Evolutionary conservation across 2,329 filamentous ascomycete species (phyloP).

Genomic region (Dactylellina parvicollis): DNA sequence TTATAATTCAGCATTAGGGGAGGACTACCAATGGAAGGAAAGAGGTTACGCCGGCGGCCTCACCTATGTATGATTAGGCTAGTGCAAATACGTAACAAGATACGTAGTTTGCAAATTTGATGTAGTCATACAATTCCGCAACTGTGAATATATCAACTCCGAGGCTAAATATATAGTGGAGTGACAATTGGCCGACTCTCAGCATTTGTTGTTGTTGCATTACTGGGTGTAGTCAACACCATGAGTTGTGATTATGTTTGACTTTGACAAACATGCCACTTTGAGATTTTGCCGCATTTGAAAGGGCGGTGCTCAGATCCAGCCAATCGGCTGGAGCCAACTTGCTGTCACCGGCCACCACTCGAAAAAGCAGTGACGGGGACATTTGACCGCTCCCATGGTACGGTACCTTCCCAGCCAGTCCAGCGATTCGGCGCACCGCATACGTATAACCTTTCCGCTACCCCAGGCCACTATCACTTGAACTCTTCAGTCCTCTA

Average conservation of each 20-base stretch:
- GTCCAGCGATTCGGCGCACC: not conserved
- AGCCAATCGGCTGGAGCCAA: slow-evolving; percentile 30
- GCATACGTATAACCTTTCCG: slow-evolving; percentile 22
- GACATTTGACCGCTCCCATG: slow-evolving; percentile 2
- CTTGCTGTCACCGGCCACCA: not conserved
- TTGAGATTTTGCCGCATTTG: not conserved
- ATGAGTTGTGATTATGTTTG: slow-evolving; percentile 1
- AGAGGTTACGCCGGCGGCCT: not conserved
- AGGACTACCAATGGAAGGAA: no score
- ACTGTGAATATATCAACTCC: no score
- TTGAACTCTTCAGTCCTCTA: not conserved
- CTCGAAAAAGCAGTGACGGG: not conserved
- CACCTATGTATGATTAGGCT: no score
- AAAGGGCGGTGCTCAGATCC: not conserved
- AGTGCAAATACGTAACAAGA: no score
- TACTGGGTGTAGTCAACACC: not conserved
- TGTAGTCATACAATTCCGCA: no score
- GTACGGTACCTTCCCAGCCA: slow-evolving; percentile 1
- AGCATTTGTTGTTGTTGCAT: not conserved
- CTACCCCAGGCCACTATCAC: not conserved
- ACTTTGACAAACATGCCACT: not conserved
- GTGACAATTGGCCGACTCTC: no score
- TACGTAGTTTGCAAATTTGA: no score
- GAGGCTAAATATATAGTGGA: no score
- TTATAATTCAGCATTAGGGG: slow-evolving; percentile 19